A percentile compares a stretch with the other conserved stretches of the same genome.
Evolutionary conservation across 306 rosid genomes (phyloP).

Genomic region (Echinosophora koreensis): DNA sequence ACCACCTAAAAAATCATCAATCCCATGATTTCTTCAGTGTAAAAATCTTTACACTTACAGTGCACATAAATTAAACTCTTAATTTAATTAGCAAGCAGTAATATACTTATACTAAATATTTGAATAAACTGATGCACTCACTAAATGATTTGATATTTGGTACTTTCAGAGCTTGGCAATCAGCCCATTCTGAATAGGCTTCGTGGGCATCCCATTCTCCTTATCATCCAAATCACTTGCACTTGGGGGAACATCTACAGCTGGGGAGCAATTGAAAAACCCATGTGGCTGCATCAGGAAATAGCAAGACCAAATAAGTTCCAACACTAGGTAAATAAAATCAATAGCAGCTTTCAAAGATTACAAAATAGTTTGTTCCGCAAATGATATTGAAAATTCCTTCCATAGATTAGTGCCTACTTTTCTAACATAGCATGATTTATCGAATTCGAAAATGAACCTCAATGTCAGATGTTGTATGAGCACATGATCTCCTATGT

Average conservation of each 20-base stretch:
- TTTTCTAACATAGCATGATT: conserved; percentile 5
- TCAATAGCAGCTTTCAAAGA: background rate
- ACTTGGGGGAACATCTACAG: conserved; percentile 78
- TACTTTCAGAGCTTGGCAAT: conserved; percentile 67
- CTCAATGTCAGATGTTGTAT: conserved; percentile 1
- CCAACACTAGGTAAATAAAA: background rate
- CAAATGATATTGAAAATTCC: background rate
- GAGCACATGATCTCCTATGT: conserved; percentile 14
- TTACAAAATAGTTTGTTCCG: conserved; percentile 11
- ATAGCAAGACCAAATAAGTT: conserved; percentile 23
- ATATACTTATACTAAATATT: background rate
- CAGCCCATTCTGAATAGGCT: conserved; percentile 68
- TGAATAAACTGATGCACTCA: background rate
- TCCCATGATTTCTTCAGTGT: too few relatives aligned
- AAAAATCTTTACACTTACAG: too few relatives aligned
- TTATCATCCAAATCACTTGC: conserved; percentile 69
- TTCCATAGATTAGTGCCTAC: background rate
- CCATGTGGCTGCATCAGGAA: conserved; percentile 76
- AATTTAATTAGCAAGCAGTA: background rate
- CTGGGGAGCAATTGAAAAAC: conserved; percentile 79
- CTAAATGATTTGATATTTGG: conserved; percentile 4
- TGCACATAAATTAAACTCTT: too few relatives aligned
- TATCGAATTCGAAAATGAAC: conserved; percentile 13
- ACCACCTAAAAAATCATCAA: too few relatives aligned
- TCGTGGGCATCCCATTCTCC: conserved; percentile 63